Evolutionary conservation across 2,329 filamentous ascomycete genomes (phyloP), one percentile per base, ranked within the genome.

Genomic region (Colletotrichum orchidophilum): DNA sequence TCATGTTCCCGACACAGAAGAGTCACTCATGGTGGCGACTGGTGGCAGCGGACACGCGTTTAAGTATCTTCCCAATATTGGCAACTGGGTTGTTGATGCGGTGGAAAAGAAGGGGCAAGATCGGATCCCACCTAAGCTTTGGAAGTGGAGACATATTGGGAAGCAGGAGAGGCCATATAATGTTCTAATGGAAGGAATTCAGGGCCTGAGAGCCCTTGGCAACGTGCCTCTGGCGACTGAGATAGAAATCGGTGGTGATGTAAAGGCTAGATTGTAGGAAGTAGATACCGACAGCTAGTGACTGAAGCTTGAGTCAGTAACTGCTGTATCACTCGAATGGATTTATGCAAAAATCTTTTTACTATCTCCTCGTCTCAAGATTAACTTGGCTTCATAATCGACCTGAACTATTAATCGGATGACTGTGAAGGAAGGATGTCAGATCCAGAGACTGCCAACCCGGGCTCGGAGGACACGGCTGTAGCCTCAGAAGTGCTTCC

Each of bases 1-100:
- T 1, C 66, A 76, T 66, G 33, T 84, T 81, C 68, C 83, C 86
- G 84, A 85, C 0, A 61, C 55, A 6, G 39, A 42, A 0, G 27
- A 21, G 8, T 29, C 65, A 2, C 75, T 92, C 0, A 87, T 91
- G 75, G 83, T 91, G 0, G 88, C 88, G 2, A 91, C 89, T 0
- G 90, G 88, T 1, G 90, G 90, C 0, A 87, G 85, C 42, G 90
- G 90, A 0, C 90, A 91, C 77, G 90, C 83, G 0, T 91, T 91
- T 77, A 91, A 91, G 74, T 91, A 89, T 70, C 75, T 90, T 59
- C 89, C 89, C 0, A 86, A 87, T 3, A 84, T 91, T 73, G 88
- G 89, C 1, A 84, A 85, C 42, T 83, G 82, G 71, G 85, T 91
- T 13, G 82, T 87, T 0, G 84, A 89, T 72, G 83, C 84, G n/a